These are phyloP conservation scores for Mycena rosella DNA, from an alignment of 768 basidiomycete species.

Conservation along the genomic window DNA sequence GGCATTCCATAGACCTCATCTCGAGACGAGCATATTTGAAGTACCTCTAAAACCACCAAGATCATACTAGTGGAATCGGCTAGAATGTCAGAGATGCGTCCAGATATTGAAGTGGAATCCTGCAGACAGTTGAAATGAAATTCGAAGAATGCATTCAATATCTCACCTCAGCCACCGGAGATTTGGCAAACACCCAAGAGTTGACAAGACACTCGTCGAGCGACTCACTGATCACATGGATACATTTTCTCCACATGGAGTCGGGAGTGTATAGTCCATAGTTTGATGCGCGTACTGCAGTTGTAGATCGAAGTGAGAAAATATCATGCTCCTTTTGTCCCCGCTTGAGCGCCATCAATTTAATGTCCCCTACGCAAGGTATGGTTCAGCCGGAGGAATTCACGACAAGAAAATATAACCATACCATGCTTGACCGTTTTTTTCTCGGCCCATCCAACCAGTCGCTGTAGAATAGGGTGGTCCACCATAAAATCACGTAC, in stretches of 20 bases:
- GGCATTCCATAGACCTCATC: not conserved
- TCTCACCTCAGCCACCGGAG: not conserved
- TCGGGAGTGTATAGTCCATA: not conserved
- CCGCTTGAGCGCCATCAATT: not conserved
- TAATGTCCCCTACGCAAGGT: not conserved
- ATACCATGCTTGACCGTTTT: not conserved
- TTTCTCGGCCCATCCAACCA: not conserved
- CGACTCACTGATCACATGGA: not conserved
- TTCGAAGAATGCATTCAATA: too few species aligned
- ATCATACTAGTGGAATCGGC: not conserved
- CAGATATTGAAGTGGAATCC: not conserved
- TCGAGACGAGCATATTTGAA: not conserved
- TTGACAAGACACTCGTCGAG: not conserved
- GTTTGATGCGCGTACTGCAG: not conserved
- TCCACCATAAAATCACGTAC: not conserved
- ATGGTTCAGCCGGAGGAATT: too few species aligned
- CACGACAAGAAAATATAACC: not conserved
- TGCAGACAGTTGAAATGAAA: not conserved
- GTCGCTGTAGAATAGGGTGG: not conserved
- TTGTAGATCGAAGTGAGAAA: not conserved
- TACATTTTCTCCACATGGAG: not conserved
- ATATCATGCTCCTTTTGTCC: not conserved
- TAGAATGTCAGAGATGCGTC: slow-evolving; percentile 1
- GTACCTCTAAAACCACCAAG: not conserved
- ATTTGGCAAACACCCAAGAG: slow-evolving; percentile 6